A percentile compares a stretch with the other conserved stretches of the same genome.
phyloP scores from a whole-genome alignment of 1,284 basidiomycete genomes.

The Pterulicium gracile region DNA sequence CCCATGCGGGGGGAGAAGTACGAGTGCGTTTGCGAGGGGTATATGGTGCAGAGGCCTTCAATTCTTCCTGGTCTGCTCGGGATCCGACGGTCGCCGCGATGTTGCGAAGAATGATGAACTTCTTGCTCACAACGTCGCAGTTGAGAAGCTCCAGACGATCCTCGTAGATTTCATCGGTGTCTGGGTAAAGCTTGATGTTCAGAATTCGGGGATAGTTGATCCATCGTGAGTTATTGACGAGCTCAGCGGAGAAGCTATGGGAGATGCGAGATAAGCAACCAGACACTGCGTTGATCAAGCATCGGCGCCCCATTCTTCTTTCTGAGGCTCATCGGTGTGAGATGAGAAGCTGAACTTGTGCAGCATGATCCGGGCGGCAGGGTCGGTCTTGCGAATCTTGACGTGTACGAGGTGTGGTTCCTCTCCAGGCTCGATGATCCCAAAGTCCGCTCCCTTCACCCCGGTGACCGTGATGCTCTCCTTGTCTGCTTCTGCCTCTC shows the following conservation, averaged over 20 bases:
- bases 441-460: constrained; percentile 22
- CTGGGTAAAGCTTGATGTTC: constrained; percentile 18
- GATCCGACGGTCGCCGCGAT: constrained; percentile 33
- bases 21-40: constrained; percentile 29
- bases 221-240: constrained; percentile 9
- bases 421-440: constrained; percentile 18
- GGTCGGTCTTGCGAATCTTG: constrained; percentile 17
- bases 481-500: constrained; percentile 24
- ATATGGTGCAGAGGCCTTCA: constrained; percentile 42
- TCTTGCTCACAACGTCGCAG: constrained; percentile 14
- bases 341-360: neutral
- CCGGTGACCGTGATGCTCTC: constrained; percentile 21
- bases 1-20: constrained; percentile 14
- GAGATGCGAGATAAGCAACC: too few species aligned
- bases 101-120: constrained; percentile 23
- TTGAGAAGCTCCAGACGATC: constrained; percentile 28
- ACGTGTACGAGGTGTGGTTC: constrained; percentile 12
- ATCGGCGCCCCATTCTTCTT: neutral
- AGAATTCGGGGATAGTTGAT: constrained; percentile 10
- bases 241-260: constrained; percentile 5
- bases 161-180: constrained; percentile 25
- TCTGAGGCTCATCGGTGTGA: neutral
- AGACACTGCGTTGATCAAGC: too few species aligned
- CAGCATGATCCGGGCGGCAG: constrained; percentile 10
- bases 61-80: constrained; percentile 37